Evolutionary conservation across 495 filamentous ascomycete species (phyloP).

Genomic region (Podospora didyma): DNA sequence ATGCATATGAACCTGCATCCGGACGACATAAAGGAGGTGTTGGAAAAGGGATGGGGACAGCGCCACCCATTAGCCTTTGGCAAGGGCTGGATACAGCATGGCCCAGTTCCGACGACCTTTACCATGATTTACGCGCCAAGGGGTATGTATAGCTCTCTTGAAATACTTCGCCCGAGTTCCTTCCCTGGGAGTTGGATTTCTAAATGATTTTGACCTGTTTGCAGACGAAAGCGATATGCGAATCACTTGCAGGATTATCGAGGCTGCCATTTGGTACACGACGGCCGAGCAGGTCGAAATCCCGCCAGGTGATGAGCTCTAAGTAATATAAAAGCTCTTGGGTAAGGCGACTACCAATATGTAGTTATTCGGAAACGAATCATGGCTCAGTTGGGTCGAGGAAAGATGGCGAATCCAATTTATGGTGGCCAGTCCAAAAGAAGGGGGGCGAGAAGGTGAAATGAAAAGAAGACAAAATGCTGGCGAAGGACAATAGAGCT

Average conservation of each 20-base stretch:
- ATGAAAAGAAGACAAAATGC: too few relatives aligned
- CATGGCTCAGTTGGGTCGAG: too few relatives aligned
- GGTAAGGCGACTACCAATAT: neutral
- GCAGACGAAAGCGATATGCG: constrained; percentile 59
- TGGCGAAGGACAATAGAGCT: too few relatives aligned
- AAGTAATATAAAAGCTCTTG: too few relatives aligned
- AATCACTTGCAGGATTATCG: constrained; percentile 65
- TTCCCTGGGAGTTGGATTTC: neutral
- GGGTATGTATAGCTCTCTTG: constrained; percentile 18
- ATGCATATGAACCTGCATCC: constrained; percentile 76
- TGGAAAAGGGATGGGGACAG: constrained; percentile 85
- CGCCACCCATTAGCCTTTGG: constrained; percentile 71
- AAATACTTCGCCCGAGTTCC: too few relatives aligned
- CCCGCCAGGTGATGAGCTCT: constrained; percentile 1
- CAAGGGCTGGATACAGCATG: constrained; percentile 37
- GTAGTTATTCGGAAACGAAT: too few relatives aligned
- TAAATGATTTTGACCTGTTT: neutral
- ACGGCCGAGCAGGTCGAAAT: constrained; percentile 40
- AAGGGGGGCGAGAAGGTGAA: too few relatives aligned
- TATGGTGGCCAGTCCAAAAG: too few relatives aligned
- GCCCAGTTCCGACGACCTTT: constrained; percentile 64
- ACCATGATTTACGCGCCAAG: constrained; percentile 82
- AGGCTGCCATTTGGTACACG: constrained; percentile 62
- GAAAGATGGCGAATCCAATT: too few relatives aligned
- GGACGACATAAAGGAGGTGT: constrained; percentile 68